These are phyloP conservation scores for Mycena alexandri DNA, from an alignment of 768 basidiomycete species.

Conservation along the genomic window DNA sequence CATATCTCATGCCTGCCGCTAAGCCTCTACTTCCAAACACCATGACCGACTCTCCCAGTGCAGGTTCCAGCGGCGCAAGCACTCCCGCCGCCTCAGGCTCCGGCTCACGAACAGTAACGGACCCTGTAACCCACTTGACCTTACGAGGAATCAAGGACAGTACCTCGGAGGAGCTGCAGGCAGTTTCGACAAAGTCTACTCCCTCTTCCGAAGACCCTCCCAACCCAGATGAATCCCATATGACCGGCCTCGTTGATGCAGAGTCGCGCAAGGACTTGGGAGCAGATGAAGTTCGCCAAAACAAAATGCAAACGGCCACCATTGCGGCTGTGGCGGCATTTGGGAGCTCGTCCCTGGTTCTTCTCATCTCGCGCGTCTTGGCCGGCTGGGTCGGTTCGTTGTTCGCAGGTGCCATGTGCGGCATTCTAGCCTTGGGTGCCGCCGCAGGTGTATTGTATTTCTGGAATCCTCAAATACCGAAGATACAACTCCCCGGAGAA, in stretches of 20 bases:
- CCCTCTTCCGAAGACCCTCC: conserved; percentile 35
- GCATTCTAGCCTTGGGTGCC: conserved; percentile 44
- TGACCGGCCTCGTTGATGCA: conserved; percentile 47
- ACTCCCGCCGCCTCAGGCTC: conserved; percentile 7
- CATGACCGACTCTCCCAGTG: not conserved
- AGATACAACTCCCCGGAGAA: conserved; percentile 21
- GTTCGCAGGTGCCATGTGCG: conserved; percentile 37
- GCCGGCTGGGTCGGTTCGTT: conserved; percentile 22
- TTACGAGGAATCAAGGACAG: conserved; percentile 51
- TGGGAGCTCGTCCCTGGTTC: conserved; percentile 8
- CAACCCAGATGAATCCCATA: conserved; percentile 40
- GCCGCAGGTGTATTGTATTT: conserved; percentile 45
- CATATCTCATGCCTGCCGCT: too few relatives aligned
- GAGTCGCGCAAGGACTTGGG: conserved; percentile 49
- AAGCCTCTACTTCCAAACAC: not conserved
- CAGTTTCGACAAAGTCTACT: conserved; percentile 47
- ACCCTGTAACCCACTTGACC: conserved; percentile 56
- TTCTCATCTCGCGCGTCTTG: conserved; percentile 25
- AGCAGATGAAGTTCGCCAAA: conserved; percentile 45
- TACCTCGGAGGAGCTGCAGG: conserved; percentile 50
- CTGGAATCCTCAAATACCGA: conserved; percentile 23
- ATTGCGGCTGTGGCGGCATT: conserved; percentile 43
- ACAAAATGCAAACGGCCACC: conserved; percentile 47
- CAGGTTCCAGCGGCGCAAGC: conserved; percentile 2
- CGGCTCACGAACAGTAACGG: conserved; percentile 44